Evolutionary conservation across 2,329 filamentous ascomycete genomes (phyloP).

Genomic region (Microcyclospora pomicola): DNA sequence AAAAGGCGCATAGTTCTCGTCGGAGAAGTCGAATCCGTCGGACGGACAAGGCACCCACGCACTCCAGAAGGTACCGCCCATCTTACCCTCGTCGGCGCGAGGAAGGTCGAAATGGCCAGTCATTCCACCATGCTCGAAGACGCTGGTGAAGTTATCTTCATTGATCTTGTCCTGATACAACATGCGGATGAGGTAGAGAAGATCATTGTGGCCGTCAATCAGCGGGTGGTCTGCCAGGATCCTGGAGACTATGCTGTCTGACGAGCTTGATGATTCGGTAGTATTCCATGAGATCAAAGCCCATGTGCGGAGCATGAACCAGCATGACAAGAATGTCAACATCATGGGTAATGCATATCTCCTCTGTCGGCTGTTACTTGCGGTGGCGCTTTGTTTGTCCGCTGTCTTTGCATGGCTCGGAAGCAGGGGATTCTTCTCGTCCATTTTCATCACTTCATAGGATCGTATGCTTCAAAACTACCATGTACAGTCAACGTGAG

Average conservation of each 20-base stretch:
- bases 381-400: too few relatives aligned
- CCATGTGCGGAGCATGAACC: too few relatives aligned
- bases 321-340: too few relatives aligned
- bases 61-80: constrained; percentile 88
- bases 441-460: not conserved
- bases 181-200: constrained; percentile 58
- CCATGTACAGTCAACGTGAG: too few relatives aligned
- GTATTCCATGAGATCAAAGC: too few relatives aligned
- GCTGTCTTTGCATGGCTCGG: too few relatives aligned
- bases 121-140: constrained; percentile 59
- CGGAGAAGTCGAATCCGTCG: constrained; percentile 58
- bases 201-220: constrained; percentile 73
- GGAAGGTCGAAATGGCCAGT: constrained; percentile 64
- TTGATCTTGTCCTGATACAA: constrained; percentile 68
- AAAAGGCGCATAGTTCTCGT: constrained; percentile 53
- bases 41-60: constrained; percentile 66
- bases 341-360: too few relatives aligned
- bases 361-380: too few relatives aligned
- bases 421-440: not conserved
- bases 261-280: too few relatives aligned
- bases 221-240: constrained; percentile 16
- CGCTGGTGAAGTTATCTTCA: constrained; percentile 47
- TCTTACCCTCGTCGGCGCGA: constrained; percentile 54
- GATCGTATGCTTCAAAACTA: too few relatives aligned
- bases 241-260: constrained; percentile 5